phyloP scores from a whole-genome alignment of 2,329 filamentous ascomycete genomes.

The Colletotrichum melonis region DNA sequence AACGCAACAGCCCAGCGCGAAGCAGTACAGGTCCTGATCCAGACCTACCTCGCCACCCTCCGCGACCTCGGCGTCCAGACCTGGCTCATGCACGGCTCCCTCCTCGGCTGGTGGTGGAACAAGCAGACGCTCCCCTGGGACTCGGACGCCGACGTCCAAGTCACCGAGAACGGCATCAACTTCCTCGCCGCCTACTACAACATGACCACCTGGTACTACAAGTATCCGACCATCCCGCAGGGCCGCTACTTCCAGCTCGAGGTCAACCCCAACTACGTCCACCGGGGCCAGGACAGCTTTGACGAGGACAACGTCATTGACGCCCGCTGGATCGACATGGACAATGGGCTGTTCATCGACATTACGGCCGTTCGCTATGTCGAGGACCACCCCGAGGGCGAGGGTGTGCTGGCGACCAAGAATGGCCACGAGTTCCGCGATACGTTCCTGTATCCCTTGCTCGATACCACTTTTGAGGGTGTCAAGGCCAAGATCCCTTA shows the following conservation, averaged over 20 bases:
- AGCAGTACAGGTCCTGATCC: conserved; percentile 74
- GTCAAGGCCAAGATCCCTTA: conserved; percentile 74
- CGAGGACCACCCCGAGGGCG: conserved; percentile 52
- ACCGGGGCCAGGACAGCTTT: conserved; percentile 39
- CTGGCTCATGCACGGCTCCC: conserved; percentile 87
- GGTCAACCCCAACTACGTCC: conserved; percentile 55
- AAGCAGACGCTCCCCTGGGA: conserved; percentile 80
- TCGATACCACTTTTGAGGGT: conserved; percentile 76
- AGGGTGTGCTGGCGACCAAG: conserved; percentile 62
- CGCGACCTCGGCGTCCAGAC: conserved; percentile 76
- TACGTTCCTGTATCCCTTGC: conserved; percentile 74
- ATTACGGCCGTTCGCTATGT: conserved; percentile 63
- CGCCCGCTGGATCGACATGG: conserved; percentile 60
- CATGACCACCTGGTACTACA: conserved; percentile 59
- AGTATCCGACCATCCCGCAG: conserved; percentile 49
- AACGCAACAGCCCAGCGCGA: conserved; percentile 67
- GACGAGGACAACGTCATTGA: conserved; percentile 58
- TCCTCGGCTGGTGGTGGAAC: conserved; percentile 91
- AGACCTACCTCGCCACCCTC: conserved; percentile 78
- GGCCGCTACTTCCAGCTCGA: conserved; percentile 61
- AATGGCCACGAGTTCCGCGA: conserved; percentile 64
- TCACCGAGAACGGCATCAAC: conserved; percentile 73
- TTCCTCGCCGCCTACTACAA: conserved; percentile 77
- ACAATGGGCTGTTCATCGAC: conserved; percentile 60
- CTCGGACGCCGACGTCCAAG: conserved; percentile 80